Base-by-base conservation (phyloP, 1,139 yeast genomes). In the Yarrowia galli region DNA sequence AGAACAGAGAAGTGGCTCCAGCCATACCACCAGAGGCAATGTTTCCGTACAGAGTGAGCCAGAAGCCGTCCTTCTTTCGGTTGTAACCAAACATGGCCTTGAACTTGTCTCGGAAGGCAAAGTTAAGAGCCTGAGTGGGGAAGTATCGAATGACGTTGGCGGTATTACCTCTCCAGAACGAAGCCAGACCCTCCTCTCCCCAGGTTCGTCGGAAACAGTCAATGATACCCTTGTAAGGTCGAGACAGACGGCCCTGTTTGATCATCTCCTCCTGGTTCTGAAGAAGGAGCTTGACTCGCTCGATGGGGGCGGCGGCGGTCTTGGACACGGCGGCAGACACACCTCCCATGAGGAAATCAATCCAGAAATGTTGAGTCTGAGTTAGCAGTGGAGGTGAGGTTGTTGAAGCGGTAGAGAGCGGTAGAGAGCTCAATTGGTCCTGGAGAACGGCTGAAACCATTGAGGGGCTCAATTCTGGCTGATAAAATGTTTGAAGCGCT, bases 151-250 rank as follows among this genome's bases (percentile, higher is more conserved):
- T 85, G 73, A 88, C 92, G 83, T 88, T 88, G 73, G 92, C 92
- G 71, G 92, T 87, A 89, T 88, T 88, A 82, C 92, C 92, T 84
- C 92, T 85, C 92, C 92, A 88, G 86, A 88, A 85, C 69, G 92
- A 81, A 71, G 81, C 82, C 70, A 87, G 75, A 81, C 92, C 92
- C 82, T 88, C 92, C 72, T 86, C 88, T 71, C 85, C 84, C 73
- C 87, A 84, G 73, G 92, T 88, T 80, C 92, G 87, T 75, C 79
- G 82, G 89, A 88, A 88, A 80, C 90, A 86, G 78, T 88, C 92
- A 71, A 74, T 79, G 74, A 88, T 88, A 83, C 92, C 92, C 71
- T 79, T 82, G 85, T 88, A 88, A 75, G 82, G 85, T 75, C 78
- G 82, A 71, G 85, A 82, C 74, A 88, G 84, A 82, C 91, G 89